Percentiles rank a stretch among this genome's conserved stretches.
Conservation (phyloP, 768 basidiomycete species). For the Suillus alpinus region DNA sequence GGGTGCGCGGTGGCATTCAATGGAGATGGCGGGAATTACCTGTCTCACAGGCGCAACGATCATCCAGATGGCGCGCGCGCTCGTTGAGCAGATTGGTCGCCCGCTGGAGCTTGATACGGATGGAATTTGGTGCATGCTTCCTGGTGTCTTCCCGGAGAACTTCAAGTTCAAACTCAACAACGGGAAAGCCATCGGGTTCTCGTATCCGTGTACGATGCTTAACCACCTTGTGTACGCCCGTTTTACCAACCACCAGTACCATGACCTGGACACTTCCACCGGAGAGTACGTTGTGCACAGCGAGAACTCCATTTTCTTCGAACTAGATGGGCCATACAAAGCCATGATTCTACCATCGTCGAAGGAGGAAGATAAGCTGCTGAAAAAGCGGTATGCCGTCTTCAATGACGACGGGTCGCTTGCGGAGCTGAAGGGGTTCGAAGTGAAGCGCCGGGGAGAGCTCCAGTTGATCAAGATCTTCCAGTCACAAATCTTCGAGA, state of each 20-base stretch:
- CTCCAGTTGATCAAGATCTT: conserved; percentile 99
- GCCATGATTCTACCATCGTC: conserved; percentile 99
- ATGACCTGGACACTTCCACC: conserved; percentile 81
- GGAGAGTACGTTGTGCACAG: conserved; percentile 84
- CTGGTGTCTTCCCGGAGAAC: conserved; percentile 95
- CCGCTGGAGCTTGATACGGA: conserved; percentile 98
- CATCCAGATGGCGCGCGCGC: conserved; percentile 96
- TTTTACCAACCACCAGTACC: conserved; percentile 98
- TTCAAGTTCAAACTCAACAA: conserved; percentile 90
- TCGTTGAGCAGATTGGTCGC: conserved; percentile 96
- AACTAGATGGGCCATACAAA: conserved; percentile 96
- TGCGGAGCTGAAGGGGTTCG: conserved; percentile 99
- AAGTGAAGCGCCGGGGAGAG: conserved; percentile 96
- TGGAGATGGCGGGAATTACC: conserved; percentile 99
- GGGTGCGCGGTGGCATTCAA: conserved; percentile 98
- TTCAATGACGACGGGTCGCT: conserved; percentile 97
- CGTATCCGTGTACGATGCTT: conserved; percentile 99
- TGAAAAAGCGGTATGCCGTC: conserved; percentile 99
- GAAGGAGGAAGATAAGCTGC: conserved; percentile 96
- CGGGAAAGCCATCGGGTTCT: conserved; percentile 86
- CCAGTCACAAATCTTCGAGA: conserved; percentile 98
- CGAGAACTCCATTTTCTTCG: conserved; percentile 99
- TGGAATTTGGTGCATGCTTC: conserved; percentile 99
- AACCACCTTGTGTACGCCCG: conserved; percentile 94
- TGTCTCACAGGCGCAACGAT: conserved; percentile 97